Conservation (phyloP, 495 filamentous ascomycete genomes). For the Xylaria bambusicola region DNA sequence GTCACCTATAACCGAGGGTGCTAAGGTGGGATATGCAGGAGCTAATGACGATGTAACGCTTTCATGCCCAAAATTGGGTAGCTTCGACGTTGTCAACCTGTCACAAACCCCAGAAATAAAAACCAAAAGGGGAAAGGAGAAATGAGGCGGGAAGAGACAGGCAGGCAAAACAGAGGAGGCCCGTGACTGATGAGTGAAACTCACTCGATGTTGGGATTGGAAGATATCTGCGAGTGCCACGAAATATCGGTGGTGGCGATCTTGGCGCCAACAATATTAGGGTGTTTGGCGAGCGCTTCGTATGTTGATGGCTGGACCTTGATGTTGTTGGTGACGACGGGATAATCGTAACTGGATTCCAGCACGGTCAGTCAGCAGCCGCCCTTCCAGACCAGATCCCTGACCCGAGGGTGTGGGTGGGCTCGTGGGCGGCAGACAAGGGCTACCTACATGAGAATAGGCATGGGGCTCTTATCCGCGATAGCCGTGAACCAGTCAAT, state of each 20-base stretch:
- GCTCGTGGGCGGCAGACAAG: too few relatives aligned
- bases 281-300: slow-evolving; percentile 8
- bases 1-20: not conserved
- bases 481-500: slow-evolving; percentile 16
- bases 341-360: slow-evolving; percentile 12
- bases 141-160: too few relatives aligned
- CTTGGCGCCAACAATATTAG: slow-evolving; percentile 15
- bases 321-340: slow-evolving; percentile 13
- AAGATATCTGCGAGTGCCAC: slow-evolving; percentile 14
- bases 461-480: slow-evolving; percentile 6
- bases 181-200: too few relatives aligned
- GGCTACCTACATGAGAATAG: slow-evolving; percentile 15
- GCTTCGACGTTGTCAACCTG: too few relatives aligned
- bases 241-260: slow-evolving; percentile 15
- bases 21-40: not conserved
- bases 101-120: not conserved
- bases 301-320: slow-evolving; percentile 16
- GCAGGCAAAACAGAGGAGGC: too few relatives aligned
- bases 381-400: not conserved
- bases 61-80: not conserved
- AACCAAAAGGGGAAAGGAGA: too few relatives aligned
- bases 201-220: slow-evolving; percentile 15
- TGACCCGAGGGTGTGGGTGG: not conserved
- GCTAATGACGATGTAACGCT: not conserved
- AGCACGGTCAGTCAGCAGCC: not conserved